These are phyloP conservation scores for Stachybotrys echinatus DNA, from an alignment of 2,329 filamentous ascomycete species.

Conservation along the genomic window DNA sequence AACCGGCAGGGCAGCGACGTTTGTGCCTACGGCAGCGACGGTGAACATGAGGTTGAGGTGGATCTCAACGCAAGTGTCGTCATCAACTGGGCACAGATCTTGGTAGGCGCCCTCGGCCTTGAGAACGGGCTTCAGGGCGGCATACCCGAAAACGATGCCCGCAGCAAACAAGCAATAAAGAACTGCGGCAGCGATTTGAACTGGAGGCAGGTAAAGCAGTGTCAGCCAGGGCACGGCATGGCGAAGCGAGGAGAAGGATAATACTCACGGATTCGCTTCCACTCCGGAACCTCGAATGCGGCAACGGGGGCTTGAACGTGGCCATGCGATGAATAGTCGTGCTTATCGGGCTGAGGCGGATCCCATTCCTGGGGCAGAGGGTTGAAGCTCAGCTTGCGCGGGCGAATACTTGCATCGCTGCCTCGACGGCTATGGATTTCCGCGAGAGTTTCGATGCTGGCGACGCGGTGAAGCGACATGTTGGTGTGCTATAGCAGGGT, in stretches of 20 bases:
- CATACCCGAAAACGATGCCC: conserved; percentile 79
- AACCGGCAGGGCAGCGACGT: conserved; percentile 79
- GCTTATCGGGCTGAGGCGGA: conserved; percentile 26
- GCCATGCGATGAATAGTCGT: conserved; percentile 24
- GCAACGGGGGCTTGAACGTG: conserved; percentile 36
- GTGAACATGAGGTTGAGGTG: conserved; percentile 90
- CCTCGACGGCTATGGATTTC: conserved; percentile 30
- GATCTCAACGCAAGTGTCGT: conserved; percentile 44
- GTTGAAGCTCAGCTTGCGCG: conserved; percentile 48
- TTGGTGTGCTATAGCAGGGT: neutral
- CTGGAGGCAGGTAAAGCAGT: conserved; percentile 7
- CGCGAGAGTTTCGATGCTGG: conserved; percentile 46
- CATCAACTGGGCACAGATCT: conserved; percentile 47
- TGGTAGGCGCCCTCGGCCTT: conserved; percentile 68
- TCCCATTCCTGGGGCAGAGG: conserved; percentile 49
- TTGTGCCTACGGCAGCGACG: conserved; percentile 79
- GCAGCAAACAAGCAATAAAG: conserved; percentile 64
- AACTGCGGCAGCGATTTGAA: conserved; percentile 22
- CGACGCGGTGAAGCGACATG: conserved; percentile 51
- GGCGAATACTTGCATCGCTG: conserved; percentile 40
- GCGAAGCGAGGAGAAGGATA: neutral
- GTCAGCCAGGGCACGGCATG: neutral
- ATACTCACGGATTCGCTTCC: conserved; percentile 47
- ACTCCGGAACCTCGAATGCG: conserved; percentile 48
- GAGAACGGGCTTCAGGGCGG: conserved; percentile 76